phyloP scores from a whole-genome alignment of 2,329 filamentous ascomycete species.

The Sordariomycetes sp. region DNA sequence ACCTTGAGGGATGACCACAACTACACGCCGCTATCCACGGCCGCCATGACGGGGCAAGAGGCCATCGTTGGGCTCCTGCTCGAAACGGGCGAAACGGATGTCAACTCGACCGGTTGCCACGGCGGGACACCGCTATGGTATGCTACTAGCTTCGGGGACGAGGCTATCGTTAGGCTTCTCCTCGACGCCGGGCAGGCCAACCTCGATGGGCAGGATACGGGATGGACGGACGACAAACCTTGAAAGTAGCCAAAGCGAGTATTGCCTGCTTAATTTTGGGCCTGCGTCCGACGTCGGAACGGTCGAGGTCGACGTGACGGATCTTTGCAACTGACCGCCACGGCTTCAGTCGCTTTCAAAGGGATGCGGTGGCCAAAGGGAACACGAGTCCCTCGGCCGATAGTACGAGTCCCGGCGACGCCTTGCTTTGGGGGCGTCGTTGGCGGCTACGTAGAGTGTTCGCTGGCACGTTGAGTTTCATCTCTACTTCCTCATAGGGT shows the following conservation, averaged over 20 bases:
- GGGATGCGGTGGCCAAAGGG: no score
- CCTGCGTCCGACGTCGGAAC: neutral
- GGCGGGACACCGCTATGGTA: neutral
- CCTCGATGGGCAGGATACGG: neutral
- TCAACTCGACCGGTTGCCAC: constrained; percentile 8
- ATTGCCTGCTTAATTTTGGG: neutral
- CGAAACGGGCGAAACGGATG: neutral
- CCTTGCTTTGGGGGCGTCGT: no score
- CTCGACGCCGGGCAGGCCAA: constrained; percentile 5
- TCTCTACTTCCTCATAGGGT: no score
- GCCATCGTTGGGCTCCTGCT: neutral
- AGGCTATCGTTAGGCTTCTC: neutral
- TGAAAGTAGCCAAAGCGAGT: neutral
- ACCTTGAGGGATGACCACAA: neutral
- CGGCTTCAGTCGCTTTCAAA: neutral
- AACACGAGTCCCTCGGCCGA: no score
- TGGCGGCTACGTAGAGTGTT: no score
- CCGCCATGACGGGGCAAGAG: neutral
- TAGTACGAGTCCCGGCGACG: no score
- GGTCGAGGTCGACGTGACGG: neutral
- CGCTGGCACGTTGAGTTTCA: no score
- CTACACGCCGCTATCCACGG: neutral
- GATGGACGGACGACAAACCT: neutral
- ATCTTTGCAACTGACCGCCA: neutral
- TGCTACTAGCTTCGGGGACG: neutral